A percentile compares a stretch with the other conserved stretches of the same genome.
phyloP scores from a whole-genome alignment of 768 basidiomycete genomes.

The Amylocystis lapponica region DNA sequence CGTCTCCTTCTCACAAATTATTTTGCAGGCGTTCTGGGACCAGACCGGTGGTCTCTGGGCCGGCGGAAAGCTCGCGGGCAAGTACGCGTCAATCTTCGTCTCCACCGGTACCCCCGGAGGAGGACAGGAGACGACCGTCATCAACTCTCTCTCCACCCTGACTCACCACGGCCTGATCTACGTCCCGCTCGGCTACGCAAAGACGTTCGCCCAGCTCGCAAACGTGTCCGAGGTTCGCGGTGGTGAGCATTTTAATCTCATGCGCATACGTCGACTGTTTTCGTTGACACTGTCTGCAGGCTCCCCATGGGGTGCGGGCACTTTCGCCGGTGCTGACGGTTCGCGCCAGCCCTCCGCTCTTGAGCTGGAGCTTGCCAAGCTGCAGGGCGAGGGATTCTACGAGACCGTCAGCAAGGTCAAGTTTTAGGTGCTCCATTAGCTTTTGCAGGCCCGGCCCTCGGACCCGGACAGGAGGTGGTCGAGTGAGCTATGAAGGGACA shows the following conservation, averaged over 20 bases:
- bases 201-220: conserved; percentile 33
- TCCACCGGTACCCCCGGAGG: conserved; percentile 68
- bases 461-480: no score
- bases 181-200: conserved; percentile 48
- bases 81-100: conserved; percentile 73
- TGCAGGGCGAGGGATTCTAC: conserved; percentile 52
- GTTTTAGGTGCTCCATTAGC: conserved; percentile 9
- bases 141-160: conserved; percentile 38
- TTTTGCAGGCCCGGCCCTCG: not conserved
- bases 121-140: conserved; percentile 51
- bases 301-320: conserved; percentile 79
- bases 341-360: conserved; percentile 41
- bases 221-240: conserved; percentile 41
- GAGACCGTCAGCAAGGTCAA: conserved; percentile 36
- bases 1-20: not conserved
- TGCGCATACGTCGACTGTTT: no score
- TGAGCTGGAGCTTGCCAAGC: conserved; percentile 30
- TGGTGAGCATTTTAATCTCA: no score
- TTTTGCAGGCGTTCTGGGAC: conserved; percentile 79
- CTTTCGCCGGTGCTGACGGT: conserved; percentile 48
- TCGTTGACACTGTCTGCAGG: no score
- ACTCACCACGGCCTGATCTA: conserved; percentile 51
- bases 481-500: no score
- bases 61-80: conserved; percentile 57
- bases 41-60: conserved; percentile 66